These are phyloP conservation scores for Jatropha podagrica DNA, from an alignment of 441 rosid genomes.

Conservation along the genomic window DNA sequence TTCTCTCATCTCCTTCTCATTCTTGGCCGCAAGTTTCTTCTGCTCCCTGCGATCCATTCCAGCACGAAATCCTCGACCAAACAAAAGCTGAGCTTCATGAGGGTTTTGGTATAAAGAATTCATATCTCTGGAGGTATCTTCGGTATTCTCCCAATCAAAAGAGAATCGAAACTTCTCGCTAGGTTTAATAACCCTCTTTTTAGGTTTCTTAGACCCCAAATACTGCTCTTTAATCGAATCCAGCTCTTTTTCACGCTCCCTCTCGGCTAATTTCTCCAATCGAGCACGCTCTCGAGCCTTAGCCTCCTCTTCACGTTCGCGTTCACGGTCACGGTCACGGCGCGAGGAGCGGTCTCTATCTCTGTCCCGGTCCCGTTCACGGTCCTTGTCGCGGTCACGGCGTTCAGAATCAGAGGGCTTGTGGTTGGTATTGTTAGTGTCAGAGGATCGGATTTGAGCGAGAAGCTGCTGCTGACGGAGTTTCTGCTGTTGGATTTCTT, in stretches of 20 bases:
- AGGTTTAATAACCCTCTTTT: slow-evolving; percentile 89
- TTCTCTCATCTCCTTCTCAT: slow-evolving; percentile 81
- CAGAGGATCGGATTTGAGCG: slow-evolving; percentile 28
- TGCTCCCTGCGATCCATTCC: slow-evolving; percentile 96
- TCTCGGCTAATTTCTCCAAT: slow-evolving; percentile 65
- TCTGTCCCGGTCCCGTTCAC: slow-evolving; percentile 33
- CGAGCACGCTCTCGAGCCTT: slow-evolving; percentile 62
- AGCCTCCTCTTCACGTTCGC: slow-evolving; percentile 68
- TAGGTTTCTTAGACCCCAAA: slow-evolving; percentile 85
- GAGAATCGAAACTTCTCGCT: slow-evolving; percentile 96
- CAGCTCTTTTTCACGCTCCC: slow-evolving; percentile 80
- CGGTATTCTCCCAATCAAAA: slow-evolving; percentile 92
- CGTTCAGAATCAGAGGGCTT: slow-evolving; percentile 22
- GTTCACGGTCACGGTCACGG: slow-evolving; percentile 46
- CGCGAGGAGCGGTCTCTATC: slow-evolving; percentile 22
- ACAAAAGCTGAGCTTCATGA: slow-evolving; percentile 86
- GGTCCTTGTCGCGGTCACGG: slow-evolving; percentile 33
- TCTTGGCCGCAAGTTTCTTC: slow-evolving; percentile 87
- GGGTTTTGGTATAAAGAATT: slow-evolving; percentile 78
- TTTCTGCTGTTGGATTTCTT: slow-evolving; percentile 49
- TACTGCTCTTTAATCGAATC: slow-evolving; percentile 85
- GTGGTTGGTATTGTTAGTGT: neutral
- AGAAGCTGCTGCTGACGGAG: slow-evolving; percentile 49
- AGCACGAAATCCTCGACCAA: slow-evolving; percentile 87
- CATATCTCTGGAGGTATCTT: slow-evolving; percentile 89